phyloP scores from a whole-genome alignment of 176 grass and related monocot species.

The Juncus inflexus region DNA sequence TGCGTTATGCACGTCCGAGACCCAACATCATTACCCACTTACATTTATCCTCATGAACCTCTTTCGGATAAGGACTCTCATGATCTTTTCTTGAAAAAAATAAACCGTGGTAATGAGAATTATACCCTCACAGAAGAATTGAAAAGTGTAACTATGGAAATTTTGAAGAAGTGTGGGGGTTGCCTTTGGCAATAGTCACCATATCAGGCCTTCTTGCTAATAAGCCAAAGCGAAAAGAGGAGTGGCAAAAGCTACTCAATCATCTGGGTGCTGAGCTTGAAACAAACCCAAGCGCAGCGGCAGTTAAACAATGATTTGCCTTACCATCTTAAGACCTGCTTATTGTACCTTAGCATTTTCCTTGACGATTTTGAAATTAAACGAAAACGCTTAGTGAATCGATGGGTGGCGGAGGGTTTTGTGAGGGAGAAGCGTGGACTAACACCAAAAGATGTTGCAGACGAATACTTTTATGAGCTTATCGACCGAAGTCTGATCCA shows the following conservation, averaged over 20 bases:
- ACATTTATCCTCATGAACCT: not conserved
- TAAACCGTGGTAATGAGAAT: not conserved
- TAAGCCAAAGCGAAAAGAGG: constrained; percentile 26
- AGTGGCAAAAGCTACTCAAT: constrained; percentile 35
- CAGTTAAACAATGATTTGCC: constrained; percentile 36
- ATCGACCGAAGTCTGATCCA: constrained; percentile 43
- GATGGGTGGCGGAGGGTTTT: constrained; percentile 48
- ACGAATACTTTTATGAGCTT: constrained; percentile 35
- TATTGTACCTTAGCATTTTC: constrained; percentile 51
- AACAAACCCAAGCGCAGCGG: not conserved
- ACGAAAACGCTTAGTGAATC: constrained; percentile 23
- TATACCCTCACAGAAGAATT: not conserved
- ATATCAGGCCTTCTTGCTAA: constrained; percentile 44
- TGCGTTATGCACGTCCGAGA: no score
- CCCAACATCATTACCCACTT: no score
- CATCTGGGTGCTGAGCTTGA: constrained; percentile 38
- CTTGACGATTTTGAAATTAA: constrained; percentile 42
- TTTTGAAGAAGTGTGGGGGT: constrained; percentile 38
- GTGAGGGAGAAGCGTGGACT: constrained; percentile 27
- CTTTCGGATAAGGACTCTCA: constrained; percentile 1
- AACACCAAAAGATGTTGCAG: constrained; percentile 24
- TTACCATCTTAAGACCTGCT: constrained; percentile 39
- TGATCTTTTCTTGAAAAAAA: constrained; percentile 7
- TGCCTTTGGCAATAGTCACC: constrained; percentile 47
- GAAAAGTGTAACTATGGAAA: not conserved